Base-by-base conservation (phyloP, 345 rosid genomes). In the Dovyalis caffra region DNA sequence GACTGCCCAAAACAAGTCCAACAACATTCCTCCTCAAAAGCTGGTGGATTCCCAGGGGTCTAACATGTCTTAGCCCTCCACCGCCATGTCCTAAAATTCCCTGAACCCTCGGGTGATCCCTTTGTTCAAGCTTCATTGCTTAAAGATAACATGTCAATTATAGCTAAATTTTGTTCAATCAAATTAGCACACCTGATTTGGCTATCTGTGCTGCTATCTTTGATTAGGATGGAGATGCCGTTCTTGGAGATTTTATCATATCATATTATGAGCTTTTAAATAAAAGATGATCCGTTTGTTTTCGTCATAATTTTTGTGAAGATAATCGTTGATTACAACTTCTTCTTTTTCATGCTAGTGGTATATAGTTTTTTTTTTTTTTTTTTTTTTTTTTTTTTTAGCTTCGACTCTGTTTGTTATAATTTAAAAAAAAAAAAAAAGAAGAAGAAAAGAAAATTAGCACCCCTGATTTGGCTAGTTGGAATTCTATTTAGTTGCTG, bases 401-500 rank as follows among this genome's bases (percentile, higher is more conserved):
- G n/a, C 6, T 33, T 34, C 6, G 35, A 34, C 35, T 34, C n/a
- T 34, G 35, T 4, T 34, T 34, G 35, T 34, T 34, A 5, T 34
- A 34, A 34, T n/a, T n/a, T 34, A 34, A 34, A 34, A 34, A 34
- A 34, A 34, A 3, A 33, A 78, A 65, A 90, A 88, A n/a, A n/a
- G n/a, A n/a, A n/a, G n/a, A n/a, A n/a, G n/a, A n/a, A n/a, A n/a
- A n/a, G n/a, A n/a, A n/a, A n/a, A n/a, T n/a, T 60, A 64, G 56
- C 15, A 72, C 94, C 91, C 5, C 90, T n/a, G n/a, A 91, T 87
- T 86, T 88, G 71, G 87, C 89, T 23, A 75, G 85, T 1, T 90
- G 97, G 92, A 91, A 91, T 58, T 81, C 88, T 18, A 75, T 88
- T 79, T 91, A n/a, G 37, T 77, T 73, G 91, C 92, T 31, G 86